Base-by-base conservation (phyloP, 306 rosid genomes). In the Mucuna pruriens region DNA sequence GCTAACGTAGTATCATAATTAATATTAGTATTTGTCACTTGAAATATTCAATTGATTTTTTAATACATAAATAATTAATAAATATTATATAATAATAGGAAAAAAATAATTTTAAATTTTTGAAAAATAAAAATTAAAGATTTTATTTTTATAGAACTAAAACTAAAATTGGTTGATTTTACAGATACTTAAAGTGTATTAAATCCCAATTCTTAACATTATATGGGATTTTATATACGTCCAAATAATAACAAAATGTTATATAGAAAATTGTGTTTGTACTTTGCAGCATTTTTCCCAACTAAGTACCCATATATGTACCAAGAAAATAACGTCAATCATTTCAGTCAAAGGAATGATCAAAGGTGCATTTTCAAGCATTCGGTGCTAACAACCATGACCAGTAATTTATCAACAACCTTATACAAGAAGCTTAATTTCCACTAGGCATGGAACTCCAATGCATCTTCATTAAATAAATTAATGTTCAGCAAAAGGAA, bases 361-460 rank as follows among this genome's bases (percentile, higher is more conserved):
- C 63, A 26, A 64, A 42, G 57, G 76, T 68, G 79, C 54, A 60
- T 70, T 66, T 67, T 49, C 57, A 40, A 42, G 71, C 57, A 84
- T 55, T 42, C 10, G 19, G 2, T 38, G 62, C 64, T 20, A 80
- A 68, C 55, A 80, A 68, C 55, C 66, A 51, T 44, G 51, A 71
- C 57, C 74, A 66, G 19, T 60, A 46, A 46, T 76, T 29, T 52
- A 45, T 75, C 63, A 44, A 84, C 84, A 73, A 73, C 62, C 87
- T 76, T 73, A 33, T 72, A 8, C 65, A 71, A 52, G 65, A 70
- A 71, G 80, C 84, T 71, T 55, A 39, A 71, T 83, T 74, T 70
- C 83, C 78, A 81, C 85, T 86, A 11, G n/a, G 15, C 20, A 39
- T 57, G 52, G 82, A 80, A 79, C 67, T 51, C 69, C 26, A 31